phyloP scores from a whole-genome alignment of 371 early-diverging fungal genomes.

The Circinella umbellata region DNA sequence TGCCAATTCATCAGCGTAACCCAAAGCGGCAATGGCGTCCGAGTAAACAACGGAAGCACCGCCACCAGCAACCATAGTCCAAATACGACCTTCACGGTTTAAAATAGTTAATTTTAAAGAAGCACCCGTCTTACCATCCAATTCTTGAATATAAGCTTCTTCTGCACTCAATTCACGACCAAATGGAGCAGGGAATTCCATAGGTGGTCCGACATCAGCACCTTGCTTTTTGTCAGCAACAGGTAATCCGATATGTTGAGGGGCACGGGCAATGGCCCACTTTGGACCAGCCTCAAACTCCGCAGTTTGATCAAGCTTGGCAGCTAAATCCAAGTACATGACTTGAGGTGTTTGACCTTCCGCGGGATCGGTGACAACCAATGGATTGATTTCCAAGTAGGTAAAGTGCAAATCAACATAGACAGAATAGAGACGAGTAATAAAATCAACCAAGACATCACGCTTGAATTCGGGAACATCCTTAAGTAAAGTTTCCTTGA shows the following conservation, averaged over 20 bases:
- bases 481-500: slow-evolving; percentile 69
- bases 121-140: slow-evolving; percentile 98
- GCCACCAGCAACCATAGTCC: slow-evolving; percentile 99
- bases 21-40: slow-evolving; percentile 96
- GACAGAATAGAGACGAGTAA: slow-evolving; percentile 90
- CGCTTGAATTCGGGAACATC: slow-evolving; percentile 75
- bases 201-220: slow-evolving; percentile 82
- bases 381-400: slow-evolving; percentile 98
- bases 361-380: slow-evolving; percentile 86
- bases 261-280: slow-evolving; percentile 83
- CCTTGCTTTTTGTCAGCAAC: slow-evolving; percentile 45
- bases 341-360: slow-evolving; percentile 71
- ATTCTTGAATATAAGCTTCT: slow-evolving; percentile 96
- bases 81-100: slow-evolving; percentile 93
- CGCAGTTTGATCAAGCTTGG: slow-evolving; percentile 98
- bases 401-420: slow-evolving; percentile 97
- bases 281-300: slow-evolving; percentile 95
- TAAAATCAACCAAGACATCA: slow-evolving; percentile 88
- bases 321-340: slow-evolving; percentile 94
- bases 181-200: slow-evolving; percentile 98
- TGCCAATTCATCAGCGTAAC: slow-evolving; percentile 92
- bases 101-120: slow-evolving; percentile 96
- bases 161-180: slow-evolving; percentile 95
- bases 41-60: slow-evolving; percentile 97
- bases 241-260: slow-evolving; percentile 59